Percentiles rank a stretch among this genome's conserved stretches.
phyloP scores from a whole-genome alignment of 1,139 yeast species.

The Nakaseomyces sp. region DNA sequence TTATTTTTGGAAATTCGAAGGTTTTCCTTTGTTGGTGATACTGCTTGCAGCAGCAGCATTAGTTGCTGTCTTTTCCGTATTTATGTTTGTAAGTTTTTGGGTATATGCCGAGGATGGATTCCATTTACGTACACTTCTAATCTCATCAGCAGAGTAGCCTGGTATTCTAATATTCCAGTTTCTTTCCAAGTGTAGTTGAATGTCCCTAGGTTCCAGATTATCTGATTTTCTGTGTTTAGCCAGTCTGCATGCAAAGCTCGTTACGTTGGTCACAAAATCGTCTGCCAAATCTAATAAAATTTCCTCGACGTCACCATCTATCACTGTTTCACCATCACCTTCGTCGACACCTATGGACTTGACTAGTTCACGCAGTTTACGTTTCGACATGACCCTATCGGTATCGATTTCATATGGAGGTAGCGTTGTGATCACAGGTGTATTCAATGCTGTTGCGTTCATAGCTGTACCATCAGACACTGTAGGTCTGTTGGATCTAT shows the following conservation, averaged over 20 bases:
- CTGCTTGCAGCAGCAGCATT: constrained; percentile 10
- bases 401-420: constrained; percentile 79
- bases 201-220: constrained; percentile 75
- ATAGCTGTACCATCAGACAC: constrained; percentile 80
- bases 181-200: constrained; percentile 84
- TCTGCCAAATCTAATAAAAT: constrained; percentile 85
- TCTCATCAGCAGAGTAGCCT: constrained; percentile 87
- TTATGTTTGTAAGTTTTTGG: constrained; percentile 61
- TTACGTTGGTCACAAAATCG: constrained; percentile 84
- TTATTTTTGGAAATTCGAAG: constrained; percentile 2
- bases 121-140: constrained; percentile 74
- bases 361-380: constrained; percentile 80
- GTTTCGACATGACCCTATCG: constrained; percentile 77
- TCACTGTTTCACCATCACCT: constrained; percentile 81
- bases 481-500: constrained; percentile 67
- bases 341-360: constrained; percentile 74
- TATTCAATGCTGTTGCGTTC: constrained; percentile 52
- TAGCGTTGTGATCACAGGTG: constrained; percentile 68
- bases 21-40: constrained; percentile 5
- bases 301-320: constrained; percentile 95
- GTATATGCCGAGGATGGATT: constrained; percentile 64
- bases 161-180: constrained; percentile 95
- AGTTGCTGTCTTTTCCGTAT: constrained; percentile 19
- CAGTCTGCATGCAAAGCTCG: constrained; percentile 84
- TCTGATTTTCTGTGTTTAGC: constrained; percentile 95